phyloP scores from a whole-genome alignment of 495 filamentous ascomycete species.

The Hypoxylon intermedium region DNA sequence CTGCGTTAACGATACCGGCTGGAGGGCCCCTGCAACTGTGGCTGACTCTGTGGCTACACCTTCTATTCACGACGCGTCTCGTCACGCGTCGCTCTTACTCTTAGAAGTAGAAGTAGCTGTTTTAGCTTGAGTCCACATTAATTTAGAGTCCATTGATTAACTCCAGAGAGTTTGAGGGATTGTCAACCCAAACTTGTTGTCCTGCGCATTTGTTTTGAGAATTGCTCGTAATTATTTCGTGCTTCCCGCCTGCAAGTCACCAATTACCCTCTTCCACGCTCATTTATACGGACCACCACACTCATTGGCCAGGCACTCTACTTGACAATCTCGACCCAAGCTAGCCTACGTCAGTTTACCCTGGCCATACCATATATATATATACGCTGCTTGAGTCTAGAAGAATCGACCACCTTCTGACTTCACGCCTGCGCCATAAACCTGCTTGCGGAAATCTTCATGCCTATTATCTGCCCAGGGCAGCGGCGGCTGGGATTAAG shows the following conservation, averaged over 20 bases:
- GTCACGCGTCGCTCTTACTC: slow-evolving; percentile 15
- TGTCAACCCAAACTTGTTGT: not conserved
- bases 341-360: not conserved
- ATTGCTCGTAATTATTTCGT: slow-evolving; percentile 2
- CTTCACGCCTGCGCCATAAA: not conserved
- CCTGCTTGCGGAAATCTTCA: not conserved
- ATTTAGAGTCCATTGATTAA: not conserved
- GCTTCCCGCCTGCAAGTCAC: not conserved
- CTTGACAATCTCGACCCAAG: not conserved
- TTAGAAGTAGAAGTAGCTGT: not conserved
- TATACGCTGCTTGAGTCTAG: not conserved
- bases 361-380: not conserved
- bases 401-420: not conserved
- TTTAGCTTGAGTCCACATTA: not conserved
- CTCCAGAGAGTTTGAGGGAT: not conserved
- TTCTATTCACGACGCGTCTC: slow-evolving; percentile 7
- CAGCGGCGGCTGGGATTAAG: slow-evolving; percentile 23
- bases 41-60: slow-evolving; percentile 17
- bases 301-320: not conserved
- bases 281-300: not conserved
- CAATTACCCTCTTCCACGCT: not conserved
- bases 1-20: too few species aligned
- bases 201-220: not conserved
- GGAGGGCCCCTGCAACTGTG: slow-evolving; percentile 10
- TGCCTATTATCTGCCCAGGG: slow-evolving; percentile 13